Evolutionary conservation across 2,329 filamentous ascomycete species (phyloP).

Genomic region (Fusarium sp.): DNA sequence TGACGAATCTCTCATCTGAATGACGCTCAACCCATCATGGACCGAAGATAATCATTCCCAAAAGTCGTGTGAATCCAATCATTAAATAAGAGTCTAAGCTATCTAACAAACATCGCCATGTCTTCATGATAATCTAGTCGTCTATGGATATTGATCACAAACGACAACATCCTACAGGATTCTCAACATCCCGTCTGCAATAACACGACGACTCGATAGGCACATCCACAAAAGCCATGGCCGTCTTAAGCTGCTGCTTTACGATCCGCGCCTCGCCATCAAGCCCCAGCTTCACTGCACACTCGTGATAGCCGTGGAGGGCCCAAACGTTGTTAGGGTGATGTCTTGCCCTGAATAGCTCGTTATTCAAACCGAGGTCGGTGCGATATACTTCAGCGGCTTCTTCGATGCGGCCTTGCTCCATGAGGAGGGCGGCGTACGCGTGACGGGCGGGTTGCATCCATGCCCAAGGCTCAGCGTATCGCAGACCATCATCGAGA

Average conservation of each 20-base stretch:
- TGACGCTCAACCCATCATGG: neutral
- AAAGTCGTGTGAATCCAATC: neutral
- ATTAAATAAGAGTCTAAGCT: neutral
- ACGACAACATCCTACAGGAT: slow-evolving; percentile 7
- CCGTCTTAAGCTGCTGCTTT: slow-evolving; percentile 58
- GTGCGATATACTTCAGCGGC: slow-evolving; percentile 65
- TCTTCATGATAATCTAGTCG: neutral
- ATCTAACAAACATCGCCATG: neutral
- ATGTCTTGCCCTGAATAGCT: slow-evolving; percentile 67
- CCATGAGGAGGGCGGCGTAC: slow-evolving; percentile 71
- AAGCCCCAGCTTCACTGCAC: slow-evolving; percentile 61
- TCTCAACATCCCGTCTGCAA: slow-evolving; percentile 29
- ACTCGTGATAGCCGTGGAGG: slow-evolving; percentile 76
- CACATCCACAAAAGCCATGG: slow-evolving; percentile 67
- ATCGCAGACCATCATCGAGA: slow-evolving; percentile 69
- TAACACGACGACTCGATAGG: slow-evolving; percentile 52
- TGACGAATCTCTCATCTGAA: neutral
- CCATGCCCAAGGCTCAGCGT: slow-evolving; percentile 79
- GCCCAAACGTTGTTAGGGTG: slow-evolving; percentile 80
- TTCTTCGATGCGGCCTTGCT: slow-evolving; percentile 66
- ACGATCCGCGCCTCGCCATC: slow-evolving; percentile 48
- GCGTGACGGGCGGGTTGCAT: slow-evolving; percentile 78
- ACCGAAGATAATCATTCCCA: neutral
- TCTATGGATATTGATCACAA: neutral
- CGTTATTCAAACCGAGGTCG: slow-evolving; percentile 66